These are phyloP conservation scores for Funneliformis mosseae DNA, from an alignment of 192 early-diverging fungal species.

Conservation along the genomic window DNA sequence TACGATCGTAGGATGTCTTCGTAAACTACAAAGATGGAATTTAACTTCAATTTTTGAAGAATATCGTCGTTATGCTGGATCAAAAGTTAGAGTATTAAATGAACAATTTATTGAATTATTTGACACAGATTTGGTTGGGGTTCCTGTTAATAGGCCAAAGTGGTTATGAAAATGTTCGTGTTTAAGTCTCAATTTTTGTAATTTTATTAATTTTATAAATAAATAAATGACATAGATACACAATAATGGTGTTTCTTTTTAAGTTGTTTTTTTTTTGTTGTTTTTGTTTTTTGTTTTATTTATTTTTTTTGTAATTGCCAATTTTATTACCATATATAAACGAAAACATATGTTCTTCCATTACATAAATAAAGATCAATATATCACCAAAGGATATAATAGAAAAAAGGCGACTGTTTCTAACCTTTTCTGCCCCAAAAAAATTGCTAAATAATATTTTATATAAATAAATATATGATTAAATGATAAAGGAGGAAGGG, in stretches of 20 bases:
- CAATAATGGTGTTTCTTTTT: background rate
- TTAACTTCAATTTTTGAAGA: slow-evolving; percentile 98
- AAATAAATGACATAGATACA: background rate
- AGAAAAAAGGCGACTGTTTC: slow-evolving; percentile 13
- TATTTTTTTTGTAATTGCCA: background rate
- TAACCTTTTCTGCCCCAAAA: slow-evolving; percentile 5
- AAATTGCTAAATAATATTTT: background rate
- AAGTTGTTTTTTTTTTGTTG: background rate
- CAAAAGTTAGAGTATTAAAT: slow-evolving; percentile 95
- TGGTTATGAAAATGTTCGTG: slow-evolving; percentile 61
- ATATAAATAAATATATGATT: background rate
- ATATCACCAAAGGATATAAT: slow-evolving; percentile 3
- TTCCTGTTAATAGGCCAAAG: slow-evolving; percentile 70
- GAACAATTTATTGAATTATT: slow-evolving; percentile 97
- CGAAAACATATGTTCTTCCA: slow-evolving; percentile 17
- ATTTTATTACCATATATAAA: background rate
- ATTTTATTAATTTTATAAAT: background rate
- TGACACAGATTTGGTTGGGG: slow-evolving; percentile 92
- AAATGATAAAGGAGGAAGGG: slow-evolving; percentile 2
- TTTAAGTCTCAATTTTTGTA: background rate
- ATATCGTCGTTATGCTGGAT: slow-evolving; percentile 92
- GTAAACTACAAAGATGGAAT: slow-evolving; percentile 98
- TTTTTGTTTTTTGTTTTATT: slow-evolving; percentile 16
- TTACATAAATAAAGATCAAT: slow-evolving; percentile 4
- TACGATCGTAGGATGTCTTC: slow-evolving; percentile 95